These are phyloP conservation scores for Trichophyton verrucosum DNA, from an alignment of 2,329 filamentous ascomycete species.

Conservation along the genomic window DNA sequence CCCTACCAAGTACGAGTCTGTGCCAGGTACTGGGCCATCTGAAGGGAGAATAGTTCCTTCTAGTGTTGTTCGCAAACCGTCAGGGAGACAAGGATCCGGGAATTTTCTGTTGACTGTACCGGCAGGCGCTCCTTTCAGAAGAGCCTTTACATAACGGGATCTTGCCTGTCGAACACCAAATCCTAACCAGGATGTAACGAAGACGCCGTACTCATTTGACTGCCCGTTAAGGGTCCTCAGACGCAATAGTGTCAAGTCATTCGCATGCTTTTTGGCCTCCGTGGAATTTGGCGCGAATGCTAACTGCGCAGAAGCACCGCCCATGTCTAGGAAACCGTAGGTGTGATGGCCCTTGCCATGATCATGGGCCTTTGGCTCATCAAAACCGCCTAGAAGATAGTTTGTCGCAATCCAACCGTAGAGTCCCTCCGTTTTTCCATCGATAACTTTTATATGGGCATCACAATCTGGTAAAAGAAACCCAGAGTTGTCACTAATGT, in stretches of 20 bases:
- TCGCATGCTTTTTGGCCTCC: conserved; percentile 75
- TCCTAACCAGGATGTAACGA: conserved; percentile 91
- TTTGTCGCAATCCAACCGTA: conserved; percentile 98
- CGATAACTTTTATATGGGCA: conserved; percentile 83
- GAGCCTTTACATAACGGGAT: conserved; percentile 63
- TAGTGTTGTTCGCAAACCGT: conserved; percentile 59
- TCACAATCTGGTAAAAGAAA: conserved; percentile 86
- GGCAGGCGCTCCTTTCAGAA: conserved; percentile 53
- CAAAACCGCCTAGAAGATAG: conserved; percentile 84
- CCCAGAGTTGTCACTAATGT: conserved; percentile 60
- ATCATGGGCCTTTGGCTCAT: conserved; percentile 57
- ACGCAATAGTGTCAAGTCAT: conserved; percentile 77
- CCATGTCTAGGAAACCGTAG: conserved; percentile 97
- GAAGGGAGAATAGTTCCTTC: conserved; percentile 48
- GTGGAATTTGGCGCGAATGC: conserved; percentile 92
- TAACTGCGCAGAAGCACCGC: conserved; percentile 92
- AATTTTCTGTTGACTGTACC: conserved; percentile 51
- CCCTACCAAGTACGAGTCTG: conserved; percentile 54
- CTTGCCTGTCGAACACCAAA: conserved; percentile 95
- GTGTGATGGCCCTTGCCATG: conserved; percentile 86
- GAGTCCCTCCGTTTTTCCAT: conserved; percentile 86
- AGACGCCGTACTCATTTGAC: conserved; percentile 70
- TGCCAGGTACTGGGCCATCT: conserved; percentile 25
- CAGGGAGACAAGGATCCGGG: conserved; percentile 82
- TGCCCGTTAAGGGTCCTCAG: conserved; percentile 72